Evolutionary conservation across 2,329 filamentous ascomycete species (phyloP).

Genomic region (Ascomycota sp.): DNA sequence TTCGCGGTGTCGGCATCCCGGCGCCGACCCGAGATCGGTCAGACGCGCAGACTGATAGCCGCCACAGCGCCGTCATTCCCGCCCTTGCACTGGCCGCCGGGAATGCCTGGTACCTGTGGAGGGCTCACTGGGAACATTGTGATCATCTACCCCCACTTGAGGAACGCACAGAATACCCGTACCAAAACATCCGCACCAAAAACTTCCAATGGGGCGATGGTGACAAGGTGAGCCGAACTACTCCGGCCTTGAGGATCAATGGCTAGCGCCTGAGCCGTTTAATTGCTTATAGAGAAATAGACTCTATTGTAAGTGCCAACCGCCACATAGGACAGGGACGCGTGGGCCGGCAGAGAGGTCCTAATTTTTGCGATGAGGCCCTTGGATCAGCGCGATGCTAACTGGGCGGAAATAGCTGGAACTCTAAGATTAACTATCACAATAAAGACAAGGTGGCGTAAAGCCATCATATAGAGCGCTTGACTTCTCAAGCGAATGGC

Average conservation of each 20-base stretch:
- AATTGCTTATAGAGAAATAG: slow-evolving; percentile 18
- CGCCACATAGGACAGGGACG: neutral
- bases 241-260: too few species aligned
- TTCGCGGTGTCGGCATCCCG: neutral
- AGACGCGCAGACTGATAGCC: neutral
- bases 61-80: slow-evolving; percentile 50
- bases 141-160: slow-evolving; percentile 66
- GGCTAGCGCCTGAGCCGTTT: too few species aligned
- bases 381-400: too few species aligned
- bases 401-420: slow-evolving; percentile 50
- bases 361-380: too few species aligned
- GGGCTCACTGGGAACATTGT: slow-evolving; percentile 95
- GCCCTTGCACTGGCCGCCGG: slow-evolving; percentile 46
- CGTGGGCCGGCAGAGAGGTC: too few species aligned
- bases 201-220: slow-evolving; percentile 91
- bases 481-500: too few species aligned
- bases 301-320: slow-evolving; percentile 25
- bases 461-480: too few species aligned
- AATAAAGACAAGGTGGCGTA: slow-evolving; percentile 58
- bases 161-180: slow-evolving; percentile 83
- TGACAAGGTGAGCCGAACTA: slow-evolving; percentile 50
- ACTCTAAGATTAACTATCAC: slow-evolving; percentile 88
- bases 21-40: neutral
- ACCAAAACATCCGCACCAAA: slow-evolving; percentile 95
- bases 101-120: slow-evolving; percentile 86